These are phyloP conservation scores for Auriscalpium orientale DNA, from an alignment of 768 basidiomycete species.

Conservation along the genomic window DNA sequence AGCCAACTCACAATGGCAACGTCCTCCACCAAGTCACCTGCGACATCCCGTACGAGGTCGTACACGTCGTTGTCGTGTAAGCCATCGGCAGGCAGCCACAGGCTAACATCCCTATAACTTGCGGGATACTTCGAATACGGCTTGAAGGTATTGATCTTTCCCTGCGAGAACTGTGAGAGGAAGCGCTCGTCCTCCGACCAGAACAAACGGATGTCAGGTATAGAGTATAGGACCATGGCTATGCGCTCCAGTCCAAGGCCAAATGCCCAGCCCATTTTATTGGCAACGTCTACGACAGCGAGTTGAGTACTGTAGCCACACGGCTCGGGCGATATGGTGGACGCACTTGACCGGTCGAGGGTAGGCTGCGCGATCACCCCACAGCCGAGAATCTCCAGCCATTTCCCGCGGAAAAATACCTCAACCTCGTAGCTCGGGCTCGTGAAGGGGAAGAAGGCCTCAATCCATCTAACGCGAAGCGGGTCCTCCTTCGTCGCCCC, in stretches of 20 bases:
- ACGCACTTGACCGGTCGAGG: conserved; percentile 77
- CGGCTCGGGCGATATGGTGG: background rate
- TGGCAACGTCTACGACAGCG: conserved; percentile 46
- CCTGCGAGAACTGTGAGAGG: conserved; percentile 74
- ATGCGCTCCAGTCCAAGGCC: conserved; percentile 96
- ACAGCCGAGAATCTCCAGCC: conserved; percentile 93
- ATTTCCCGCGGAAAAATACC: conserved; percentile 91
- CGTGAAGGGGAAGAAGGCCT: conserved; percentile 97
- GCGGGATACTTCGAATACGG: conserved; percentile 91
- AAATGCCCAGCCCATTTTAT: conserved; percentile 96
- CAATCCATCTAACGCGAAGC: conserved; percentile 90
- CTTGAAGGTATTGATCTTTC: conserved; percentile 74
- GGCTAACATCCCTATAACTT: conserved; percentile 91
- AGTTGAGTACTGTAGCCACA: background rate
- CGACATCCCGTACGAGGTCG: conserved; percentile 87
- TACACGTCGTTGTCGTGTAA: conserved; percentile 97
- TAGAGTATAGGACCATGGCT: conserved; percentile 94
- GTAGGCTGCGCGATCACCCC: conserved; percentile 90
- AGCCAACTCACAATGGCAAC: conserved; percentile 62
- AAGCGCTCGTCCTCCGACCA: conserved; percentile 91
- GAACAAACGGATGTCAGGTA: conserved; percentile 97
- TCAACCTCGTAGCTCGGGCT: conserved; percentile 97
- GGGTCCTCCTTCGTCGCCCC: conserved; percentile 54
- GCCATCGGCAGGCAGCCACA: conserved; percentile 62
- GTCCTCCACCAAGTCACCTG: conserved; percentile 88